A percentile compares a stretch with the other conserved stretches of the same genome.
Conservation (phyloP, 2,329 filamentous ascomycete genomes). For the Apiospora phragmitis region DNA sequence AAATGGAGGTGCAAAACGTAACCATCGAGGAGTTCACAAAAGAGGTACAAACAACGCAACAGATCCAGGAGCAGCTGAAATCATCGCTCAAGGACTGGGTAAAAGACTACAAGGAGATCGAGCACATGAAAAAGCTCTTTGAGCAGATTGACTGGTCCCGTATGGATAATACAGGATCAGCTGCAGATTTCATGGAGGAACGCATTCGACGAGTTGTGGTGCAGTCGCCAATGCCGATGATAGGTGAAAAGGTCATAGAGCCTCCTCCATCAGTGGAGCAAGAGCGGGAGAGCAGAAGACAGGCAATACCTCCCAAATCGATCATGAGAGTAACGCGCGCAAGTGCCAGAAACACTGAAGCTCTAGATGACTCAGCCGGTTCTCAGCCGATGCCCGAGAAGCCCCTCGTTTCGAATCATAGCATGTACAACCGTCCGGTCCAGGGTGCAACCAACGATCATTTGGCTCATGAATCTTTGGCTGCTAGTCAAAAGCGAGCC, state of each 20-base stretch:
- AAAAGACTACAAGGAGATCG: background rate
- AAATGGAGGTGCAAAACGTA: background rate
- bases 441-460: background rate
- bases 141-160: background rate
- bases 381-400: background rate
- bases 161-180: background rate
- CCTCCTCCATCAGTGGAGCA: constrained; percentile 5
- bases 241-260: background rate
- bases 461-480: background rate
- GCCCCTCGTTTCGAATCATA: background rate
- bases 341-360: background rate
- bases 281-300: constrained; percentile 12
- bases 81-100: background rate
- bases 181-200: background rate
- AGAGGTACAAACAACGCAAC: background rate
- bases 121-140: background rate
- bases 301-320: constrained; percentile 5
- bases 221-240: constrained; percentile 6
- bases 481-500: background rate
- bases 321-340: constrained; percentile 11
- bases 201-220: constrained; percentile 12
- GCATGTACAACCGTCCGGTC: background rate
- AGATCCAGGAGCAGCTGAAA: background rate
- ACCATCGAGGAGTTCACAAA: background rate
- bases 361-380: background rate